Percentiles rank a stretch among this genome's conserved stretches.
Conservation (phyloP, 140 eudicot genomes). For the Stevia rebaudiana region DNA sequence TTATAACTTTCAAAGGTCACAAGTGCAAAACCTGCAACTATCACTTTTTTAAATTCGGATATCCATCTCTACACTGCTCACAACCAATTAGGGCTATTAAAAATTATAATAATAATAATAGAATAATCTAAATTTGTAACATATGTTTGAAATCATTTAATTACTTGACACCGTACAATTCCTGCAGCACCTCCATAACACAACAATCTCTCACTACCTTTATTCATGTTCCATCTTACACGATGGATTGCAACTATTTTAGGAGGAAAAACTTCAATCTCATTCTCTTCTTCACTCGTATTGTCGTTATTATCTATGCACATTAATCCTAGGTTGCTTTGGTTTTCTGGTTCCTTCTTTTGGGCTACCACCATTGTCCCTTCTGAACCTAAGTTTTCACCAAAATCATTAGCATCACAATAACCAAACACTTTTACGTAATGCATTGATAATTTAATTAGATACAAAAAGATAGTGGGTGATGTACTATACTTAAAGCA, state of each 20-base stretch:
- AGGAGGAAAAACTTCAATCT: slow-evolving; percentile 51
- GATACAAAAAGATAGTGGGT: too few species aligned
- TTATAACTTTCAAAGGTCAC: too few species aligned
- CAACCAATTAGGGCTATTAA: too few species aligned
- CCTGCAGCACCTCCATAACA: slow-evolving; percentile 97
- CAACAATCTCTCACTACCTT: slow-evolving; percentile 80
- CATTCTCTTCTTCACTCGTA: slow-evolving; percentile 8
- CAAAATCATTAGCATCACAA: slow-evolving; percentile 33
- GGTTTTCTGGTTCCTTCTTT: slow-evolving; percentile 18
- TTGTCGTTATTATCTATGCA: slow-evolving; percentile 30
- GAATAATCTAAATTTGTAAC: not conserved
- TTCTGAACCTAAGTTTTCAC: slow-evolving; percentile 19
- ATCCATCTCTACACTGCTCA: too few species aligned
- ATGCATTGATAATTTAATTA: too few species aligned
- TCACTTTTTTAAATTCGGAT: too few species aligned
- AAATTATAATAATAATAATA: not conserved
- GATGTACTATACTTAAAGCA: too few species aligned
- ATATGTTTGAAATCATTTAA: slow-evolving; percentile 8
- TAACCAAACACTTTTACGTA: too few species aligned
- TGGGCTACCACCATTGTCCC: slow-evolving; percentile 5
- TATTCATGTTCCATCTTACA: slow-evolving; percentile 86
- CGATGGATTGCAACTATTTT: slow-evolving; percentile 67
- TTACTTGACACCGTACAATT: slow-evolving; percentile 62
- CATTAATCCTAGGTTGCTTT: slow-evolving; percentile 27
- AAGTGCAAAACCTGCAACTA: too few species aligned